These are phyloP conservation scores for Hippophae gyantsensis DNA, from an alignment of 306 rosid species.

Conservation along the genomic window DNA sequence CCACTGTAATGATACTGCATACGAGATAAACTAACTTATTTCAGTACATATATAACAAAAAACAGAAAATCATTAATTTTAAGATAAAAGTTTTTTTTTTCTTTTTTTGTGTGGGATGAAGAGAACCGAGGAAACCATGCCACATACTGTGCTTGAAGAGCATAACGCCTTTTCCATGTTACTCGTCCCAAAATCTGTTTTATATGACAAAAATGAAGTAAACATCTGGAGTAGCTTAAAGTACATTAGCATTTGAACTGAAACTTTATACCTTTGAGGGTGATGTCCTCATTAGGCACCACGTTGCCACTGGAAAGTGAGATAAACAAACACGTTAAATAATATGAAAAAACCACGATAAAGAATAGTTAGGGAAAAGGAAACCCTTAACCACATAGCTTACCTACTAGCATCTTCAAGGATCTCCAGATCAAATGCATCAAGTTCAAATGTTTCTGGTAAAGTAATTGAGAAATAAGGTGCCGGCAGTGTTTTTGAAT, in stretches of 20 bases:
- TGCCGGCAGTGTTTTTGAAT: constrained; percentile 22
- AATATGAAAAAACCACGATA: constrained; percentile 3
- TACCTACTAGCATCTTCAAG: constrained; percentile 52
- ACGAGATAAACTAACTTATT: background rate
- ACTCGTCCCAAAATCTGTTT: too few species aligned
- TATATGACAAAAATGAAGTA: too few species aligned
- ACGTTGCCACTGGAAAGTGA: constrained; percentile 40
- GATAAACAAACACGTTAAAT: constrained; percentile 15
- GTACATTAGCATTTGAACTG: constrained; percentile 4
- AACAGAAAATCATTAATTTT: background rate
- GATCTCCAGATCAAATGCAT: constrained; percentile 62
- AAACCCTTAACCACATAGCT: constrained; percentile 17
- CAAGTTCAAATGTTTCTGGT: constrained; percentile 66
- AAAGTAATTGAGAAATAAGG: constrained; percentile 37
- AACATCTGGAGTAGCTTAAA: background rate
- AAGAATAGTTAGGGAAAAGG: background rate
- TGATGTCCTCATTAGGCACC: constrained; percentile 51
- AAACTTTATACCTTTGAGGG: constrained; percentile 58
- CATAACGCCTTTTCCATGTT: too few species aligned
- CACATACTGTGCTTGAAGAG: too few species aligned
- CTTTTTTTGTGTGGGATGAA: background rate
- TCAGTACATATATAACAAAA: too few species aligned
- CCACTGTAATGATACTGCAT: constrained; percentile 47
- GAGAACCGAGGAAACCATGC: too few species aligned
- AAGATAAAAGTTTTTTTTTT: constrained; percentile 4